Base-by-base conservation (phyloP, 164 flowering plant species). In the Berberis thunbergii region DNA sequence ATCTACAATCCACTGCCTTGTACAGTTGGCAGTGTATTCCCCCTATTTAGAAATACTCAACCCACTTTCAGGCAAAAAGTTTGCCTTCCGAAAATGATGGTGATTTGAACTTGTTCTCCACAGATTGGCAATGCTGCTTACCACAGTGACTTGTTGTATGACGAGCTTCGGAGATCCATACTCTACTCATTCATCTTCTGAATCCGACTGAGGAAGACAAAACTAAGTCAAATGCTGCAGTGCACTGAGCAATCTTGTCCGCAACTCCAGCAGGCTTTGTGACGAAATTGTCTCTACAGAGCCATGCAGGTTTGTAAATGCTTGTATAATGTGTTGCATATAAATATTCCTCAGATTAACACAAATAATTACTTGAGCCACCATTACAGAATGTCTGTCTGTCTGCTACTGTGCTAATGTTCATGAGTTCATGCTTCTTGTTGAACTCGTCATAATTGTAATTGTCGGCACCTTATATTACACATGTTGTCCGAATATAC, bases 121-220 rank as follows among this genome's bases (percentile, higher is more conserved):
- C 80, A 95, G 99, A 86, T 95, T 66, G 99, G 99, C 8, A 95
- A 95, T 84, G 99, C 99, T 56, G 97, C 99, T 3, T 95, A 86
- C 75, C 92, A 95, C 70, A 86, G 80, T 68, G 97, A 91, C 65
- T 60, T 70, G 71, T 71, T 95, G 74, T 91, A 95, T 65, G 97
- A 91, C 43, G 94, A 91, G 73, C 96, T 95, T 12, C 81, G 81
- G 72, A 84, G 88, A 74, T 82, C 94, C 57, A 86, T 95, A 64
- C 90, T 67, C 94, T 82, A 62, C 83, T 95, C 4, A 82, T 86
- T 41, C 79, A 75, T 40, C 62, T 89, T 64, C 68, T 95, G 76
- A 75, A 81, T 66, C 77, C 91, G 6, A 66, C 79, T 0, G 97
- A 91, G 75, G 99, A 91, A 71, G 97, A 95, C 83, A 89, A 91